Conservation (phyloP, 2,329 filamentous ascomycete species). For the Ophiostoma sp. region DNA sequence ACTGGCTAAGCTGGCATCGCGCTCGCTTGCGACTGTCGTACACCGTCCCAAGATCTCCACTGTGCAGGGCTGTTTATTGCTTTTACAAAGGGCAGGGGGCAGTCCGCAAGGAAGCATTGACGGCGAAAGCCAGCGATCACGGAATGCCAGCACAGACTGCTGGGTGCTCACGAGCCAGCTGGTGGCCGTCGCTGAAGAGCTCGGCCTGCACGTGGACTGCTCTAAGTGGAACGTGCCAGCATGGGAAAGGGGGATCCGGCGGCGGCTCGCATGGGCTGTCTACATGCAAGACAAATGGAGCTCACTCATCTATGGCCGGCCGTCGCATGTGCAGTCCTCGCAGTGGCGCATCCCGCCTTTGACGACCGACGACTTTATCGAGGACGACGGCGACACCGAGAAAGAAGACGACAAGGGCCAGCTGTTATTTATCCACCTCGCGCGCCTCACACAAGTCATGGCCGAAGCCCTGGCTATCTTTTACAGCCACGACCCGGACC, state of each 20-base stretch:
- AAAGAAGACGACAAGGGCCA: neutral
- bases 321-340: slow-evolving; percentile 31
- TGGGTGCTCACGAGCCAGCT: slow-evolving; percentile 83
- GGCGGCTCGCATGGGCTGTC: slow-evolving; percentile 81
- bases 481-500: neutral
- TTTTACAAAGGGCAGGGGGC: neutral
- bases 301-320: slow-evolving; percentile 66
- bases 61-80: neutral
- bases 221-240: slow-evolving; percentile 77
- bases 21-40: neutral
- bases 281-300: slow-evolving; percentile 94
- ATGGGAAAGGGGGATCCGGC: slow-evolving; percentile 81
- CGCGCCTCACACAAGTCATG: neutral
- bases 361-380: slow-evolving; percentile 30
- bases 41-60: neutral
- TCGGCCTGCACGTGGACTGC: slow-evolving; percentile 85
- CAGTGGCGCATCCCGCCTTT: slow-evolving; percentile 16
- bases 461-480: neutral
- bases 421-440: neutral
- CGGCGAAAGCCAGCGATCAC: neutral
- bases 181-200: slow-evolving; percentile 78
- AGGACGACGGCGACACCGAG: neutral
- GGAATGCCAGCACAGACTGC: slow-evolving; percentile 57
- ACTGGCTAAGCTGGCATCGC: neutral
- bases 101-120: neutral